Evolutionary conservation across 192 early-diverging fungal genomes (phyloP).

Genomic region (Mortierella hygrophila): DNA sequence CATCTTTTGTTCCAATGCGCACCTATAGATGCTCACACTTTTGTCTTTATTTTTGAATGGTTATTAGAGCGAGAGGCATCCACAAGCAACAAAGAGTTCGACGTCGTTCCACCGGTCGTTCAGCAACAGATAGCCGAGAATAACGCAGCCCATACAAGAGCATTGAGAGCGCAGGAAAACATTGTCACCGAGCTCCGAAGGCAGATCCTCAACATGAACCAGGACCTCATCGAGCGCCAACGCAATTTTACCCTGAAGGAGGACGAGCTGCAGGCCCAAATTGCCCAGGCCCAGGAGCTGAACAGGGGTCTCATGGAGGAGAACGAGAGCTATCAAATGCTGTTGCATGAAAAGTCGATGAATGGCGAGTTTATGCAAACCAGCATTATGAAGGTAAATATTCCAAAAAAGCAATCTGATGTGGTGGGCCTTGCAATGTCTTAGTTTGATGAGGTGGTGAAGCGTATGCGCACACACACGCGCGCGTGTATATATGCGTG

Average conservation of each 20-base stretch:
- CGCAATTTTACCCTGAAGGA: slow-evolving; percentile 15
- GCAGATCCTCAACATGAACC: slow-evolving; percentile 55
- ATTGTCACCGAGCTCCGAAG: slow-evolving; percentile 48
- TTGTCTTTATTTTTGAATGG: not conserved
- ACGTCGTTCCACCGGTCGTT: slow-evolving; percentile 28
- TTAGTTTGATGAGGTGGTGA: not conserved
- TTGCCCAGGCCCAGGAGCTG: slow-evolving; percentile 72
- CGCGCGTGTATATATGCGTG: no score
- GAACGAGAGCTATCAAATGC: slow-evolving; percentile 84
- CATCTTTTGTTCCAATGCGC: not conserved
- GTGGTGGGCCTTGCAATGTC: not conserved
- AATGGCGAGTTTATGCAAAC: slow-evolving; percentile 81
- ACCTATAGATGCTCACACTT: not conserved
- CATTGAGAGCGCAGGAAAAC: slow-evolving; percentile 53
- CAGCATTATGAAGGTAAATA: slow-evolving; percentile 68
- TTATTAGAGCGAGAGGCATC: slow-evolving; percentile 3
- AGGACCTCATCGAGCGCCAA: slow-evolving; percentile 43
- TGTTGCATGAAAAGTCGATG: slow-evolving; percentile 86
- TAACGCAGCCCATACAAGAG: slow-evolving; percentile 57
- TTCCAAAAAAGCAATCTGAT: not conserved
- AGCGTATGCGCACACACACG: not conserved
- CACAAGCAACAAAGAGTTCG: slow-evolving; percentile 5
- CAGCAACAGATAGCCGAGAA: slow-evolving; percentile 59
- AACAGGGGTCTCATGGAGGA: slow-evolving; percentile 82
- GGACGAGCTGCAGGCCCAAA: slow-evolving; percentile 63